These are phyloP conservation scores for Metarhizium rileyi DNA, from an alignment of 2,329 filamentous ascomycete species.

Conservation along the genomic window DNA sequence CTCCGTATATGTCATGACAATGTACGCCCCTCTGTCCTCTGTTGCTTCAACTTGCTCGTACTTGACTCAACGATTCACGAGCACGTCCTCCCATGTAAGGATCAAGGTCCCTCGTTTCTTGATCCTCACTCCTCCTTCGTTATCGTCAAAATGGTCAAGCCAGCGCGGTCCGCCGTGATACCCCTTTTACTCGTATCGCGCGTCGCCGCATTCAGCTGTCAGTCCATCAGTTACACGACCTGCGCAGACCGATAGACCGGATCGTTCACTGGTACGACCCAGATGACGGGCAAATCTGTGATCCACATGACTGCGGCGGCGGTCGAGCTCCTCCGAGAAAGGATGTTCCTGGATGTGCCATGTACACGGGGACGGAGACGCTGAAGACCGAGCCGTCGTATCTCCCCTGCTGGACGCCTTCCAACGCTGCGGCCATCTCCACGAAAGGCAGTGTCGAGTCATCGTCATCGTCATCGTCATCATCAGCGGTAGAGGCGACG, in stretches of 20 bases:
- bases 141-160: not conserved
- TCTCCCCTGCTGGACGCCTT: constrained; percentile 29
- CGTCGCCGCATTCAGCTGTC: not conserved
- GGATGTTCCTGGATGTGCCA: constrained; percentile 48
- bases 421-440: constrained; percentile 6
- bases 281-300: constrained; percentile 41
- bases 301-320: constrained; percentile 43
- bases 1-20: too few species aligned
- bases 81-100: not conserved
- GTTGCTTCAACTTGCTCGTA: not conserved
- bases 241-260: constrained; percentile 6
- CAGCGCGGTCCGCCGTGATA: not conserved
- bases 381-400: constrained; percentile 40
- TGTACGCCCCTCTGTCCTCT: too few species aligned
- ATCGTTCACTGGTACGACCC: constrained; percentile 33
- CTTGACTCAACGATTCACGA: not conserved
- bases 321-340: constrained; percentile 53
- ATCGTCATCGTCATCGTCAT: constrained; percentile 28
- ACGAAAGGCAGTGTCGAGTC: constrained; percentile 36
- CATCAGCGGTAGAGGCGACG: not conserved
- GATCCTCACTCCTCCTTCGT: not conserved
- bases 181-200: not conserved
- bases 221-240: not conserved
- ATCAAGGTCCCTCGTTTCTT: not conserved
- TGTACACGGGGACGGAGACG: constrained; percentile 44